These are phyloP conservation scores for Astrothelium macrocarpum DNA, from an alignment of 495 filamentous ascomycete species.

Conservation along the genomic window DNA sequence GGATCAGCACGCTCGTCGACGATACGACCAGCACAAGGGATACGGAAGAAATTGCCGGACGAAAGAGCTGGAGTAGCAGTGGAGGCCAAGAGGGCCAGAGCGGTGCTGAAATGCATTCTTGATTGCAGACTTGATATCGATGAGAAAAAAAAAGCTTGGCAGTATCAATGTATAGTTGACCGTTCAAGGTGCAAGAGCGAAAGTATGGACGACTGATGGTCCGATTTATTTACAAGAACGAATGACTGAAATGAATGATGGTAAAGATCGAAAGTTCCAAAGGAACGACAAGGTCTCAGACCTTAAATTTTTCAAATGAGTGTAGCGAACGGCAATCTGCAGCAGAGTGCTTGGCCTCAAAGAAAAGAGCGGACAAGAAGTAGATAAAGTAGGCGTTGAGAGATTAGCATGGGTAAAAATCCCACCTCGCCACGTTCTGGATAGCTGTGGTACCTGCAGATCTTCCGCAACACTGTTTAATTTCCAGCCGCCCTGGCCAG, in stretches of 20 bases:
- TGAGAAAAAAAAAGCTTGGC: not conserved
- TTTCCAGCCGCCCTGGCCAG: not conserved
- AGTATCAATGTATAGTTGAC: not conserved
- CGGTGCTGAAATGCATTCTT: not conserved
- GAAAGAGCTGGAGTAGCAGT: slow-evolving; percentile 8
- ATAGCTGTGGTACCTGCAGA: not conserved
- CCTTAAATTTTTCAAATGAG: slow-evolving; percentile 4
- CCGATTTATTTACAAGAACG: not conserved
- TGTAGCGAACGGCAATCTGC: not conserved
- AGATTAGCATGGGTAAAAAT: not conserved
- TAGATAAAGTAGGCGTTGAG: slow-evolving; percentile 2
- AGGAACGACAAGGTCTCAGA: not conserved
- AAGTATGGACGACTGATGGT: not conserved
- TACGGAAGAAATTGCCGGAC: slow-evolving; percentile 24
- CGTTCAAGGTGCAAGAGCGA: not conserved
- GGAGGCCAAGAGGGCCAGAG: slow-evolving; percentile 4
- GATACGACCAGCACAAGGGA: slow-evolving; percentile 35
- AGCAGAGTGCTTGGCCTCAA: not conserved
- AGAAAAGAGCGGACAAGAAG: not conserved
- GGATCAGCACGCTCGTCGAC: slow-evolving; percentile 61
- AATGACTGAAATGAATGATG: slow-evolving; percentile 4
- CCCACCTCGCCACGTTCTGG: not conserved
- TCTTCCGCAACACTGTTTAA: slow-evolving; percentile 5
- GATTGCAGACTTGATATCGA: not conserved
- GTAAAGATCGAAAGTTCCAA: slow-evolving; percentile 1